Percentiles rank a stretch among this genome's conserved stretches.
Conservation (phyloP, 805 yeast genomes). For the Ogataea haglerorum region DNA sequence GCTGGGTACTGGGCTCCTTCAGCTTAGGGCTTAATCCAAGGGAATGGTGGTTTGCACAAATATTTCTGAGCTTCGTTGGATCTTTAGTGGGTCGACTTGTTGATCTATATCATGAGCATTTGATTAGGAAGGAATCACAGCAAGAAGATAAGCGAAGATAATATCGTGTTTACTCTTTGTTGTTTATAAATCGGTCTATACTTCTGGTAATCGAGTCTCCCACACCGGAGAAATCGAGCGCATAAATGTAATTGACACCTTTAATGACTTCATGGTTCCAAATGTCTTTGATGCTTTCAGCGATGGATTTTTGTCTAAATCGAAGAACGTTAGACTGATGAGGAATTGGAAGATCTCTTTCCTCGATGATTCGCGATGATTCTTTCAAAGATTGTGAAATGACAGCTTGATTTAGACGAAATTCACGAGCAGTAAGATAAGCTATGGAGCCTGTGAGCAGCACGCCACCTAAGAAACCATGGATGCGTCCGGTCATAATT, state of each 20-base stretch:
- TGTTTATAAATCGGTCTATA: slow-evolving; percentile 13
- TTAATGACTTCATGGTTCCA: slow-evolving; percentile 75
- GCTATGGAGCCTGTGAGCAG: slow-evolving; percentile 60
- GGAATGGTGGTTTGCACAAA: slow-evolving; percentile 50
- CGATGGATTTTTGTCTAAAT: slow-evolving; percentile 44
- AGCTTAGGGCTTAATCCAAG: slow-evolving; percentile 72
- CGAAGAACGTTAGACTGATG: slow-evolving; percentile 42
- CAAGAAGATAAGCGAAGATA: slow-evolving; percentile 18
- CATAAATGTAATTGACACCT: slow-evolving; percentile 61
- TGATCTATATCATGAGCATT: slow-evolving; percentile 46
- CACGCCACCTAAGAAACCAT: slow-evolving; percentile 59
- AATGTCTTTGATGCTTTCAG: slow-evolving; percentile 67
- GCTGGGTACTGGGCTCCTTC: slow-evolving; percentile 72
- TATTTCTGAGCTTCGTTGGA: slow-evolving; percentile 44
- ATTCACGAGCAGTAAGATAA: slow-evolving; percentile 57
- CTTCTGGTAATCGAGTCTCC: slow-evolving; percentile 14
- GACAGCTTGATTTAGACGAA: slow-evolving; percentile 44
- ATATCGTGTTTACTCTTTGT: slow-evolving; percentile 6
- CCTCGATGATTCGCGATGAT: slow-evolving; percentile 48
- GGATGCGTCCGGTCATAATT: slow-evolving; percentile 43
- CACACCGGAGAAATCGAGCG: slow-evolving; percentile 21
- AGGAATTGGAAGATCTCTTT: slow-evolving; percentile 48
- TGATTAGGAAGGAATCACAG: slow-evolving; percentile 49
- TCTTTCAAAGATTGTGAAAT: slow-evolving; percentile 46
- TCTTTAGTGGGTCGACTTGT: slow-evolving; percentile 60